Percentiles rank a stretch among this genome's conserved stretches.
These are phyloP conservation scores for Psilocybe tampanensis DNA, from an alignment of 768 basidiomycete species.

Conservation along the genomic window DNA sequence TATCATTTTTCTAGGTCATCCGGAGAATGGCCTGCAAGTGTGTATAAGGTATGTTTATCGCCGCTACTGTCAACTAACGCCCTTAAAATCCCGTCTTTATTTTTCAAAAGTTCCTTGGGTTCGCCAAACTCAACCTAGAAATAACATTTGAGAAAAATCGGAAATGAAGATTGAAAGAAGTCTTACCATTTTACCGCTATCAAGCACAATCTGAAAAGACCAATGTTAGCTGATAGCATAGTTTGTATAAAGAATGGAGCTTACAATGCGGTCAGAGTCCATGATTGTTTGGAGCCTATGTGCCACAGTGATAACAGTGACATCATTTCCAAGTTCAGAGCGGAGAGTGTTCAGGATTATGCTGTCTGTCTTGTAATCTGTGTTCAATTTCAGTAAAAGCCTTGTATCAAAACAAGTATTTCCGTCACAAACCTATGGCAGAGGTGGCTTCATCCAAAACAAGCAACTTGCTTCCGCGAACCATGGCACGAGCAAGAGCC, in stretches of 20 bases:
- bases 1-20: neutral
- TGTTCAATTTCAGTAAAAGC: neutral
- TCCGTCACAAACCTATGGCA: constrained; percentile 43
- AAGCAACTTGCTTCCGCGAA: constrained; percentile 59
- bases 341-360: constrained; percentile 74
- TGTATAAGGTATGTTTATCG: constrained; percentile 14
- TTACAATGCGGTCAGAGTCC: constrained; percentile 59
- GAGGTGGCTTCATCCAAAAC: constrained; percentile 64
- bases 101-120: constrained; percentile 12
- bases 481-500: constrained; percentile 64
- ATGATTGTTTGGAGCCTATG: constrained; percentile 71
- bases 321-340: constrained; percentile 58
- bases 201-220: constrained; percentile 10
- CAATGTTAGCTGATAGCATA: neutral
- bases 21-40: constrained; percentile 18
- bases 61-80: constrained; percentile 17
- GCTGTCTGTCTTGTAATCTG: constrained; percentile 64
- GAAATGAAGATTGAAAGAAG: neutral
- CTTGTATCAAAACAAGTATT: neutral
- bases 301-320: constrained; percentile 69
- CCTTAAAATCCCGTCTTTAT: constrained; percentile 10
- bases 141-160: neutral
- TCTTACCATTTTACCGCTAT: constrained; percentile 15
- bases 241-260: constrained; percentile 13
- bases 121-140: constrained; percentile 15